phyloP scores from a whole-genome alignment of 108 stramenopile genomes.

The Epithemia pelagica region DNA sequence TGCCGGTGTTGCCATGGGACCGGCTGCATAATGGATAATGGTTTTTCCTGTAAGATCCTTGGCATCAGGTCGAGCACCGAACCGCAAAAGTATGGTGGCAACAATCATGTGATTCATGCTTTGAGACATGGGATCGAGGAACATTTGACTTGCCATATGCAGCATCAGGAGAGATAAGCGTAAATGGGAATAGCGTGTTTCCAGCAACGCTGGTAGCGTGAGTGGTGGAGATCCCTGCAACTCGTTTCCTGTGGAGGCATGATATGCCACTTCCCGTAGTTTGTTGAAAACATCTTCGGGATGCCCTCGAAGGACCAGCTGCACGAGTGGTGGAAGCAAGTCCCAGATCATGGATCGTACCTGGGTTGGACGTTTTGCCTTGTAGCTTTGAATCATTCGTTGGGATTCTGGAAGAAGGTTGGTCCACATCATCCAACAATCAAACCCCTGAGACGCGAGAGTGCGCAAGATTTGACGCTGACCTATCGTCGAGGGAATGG shows the following conservation, averaged over 20 bases:
- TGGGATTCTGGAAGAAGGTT: too few relatives aligned
- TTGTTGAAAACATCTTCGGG: conserved; percentile 3
- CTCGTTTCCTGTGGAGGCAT: background rate
- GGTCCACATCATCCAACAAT: conserved; percentile 15
- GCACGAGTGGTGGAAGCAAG: conserved; percentile 11
- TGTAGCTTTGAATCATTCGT: too few relatives aligned
- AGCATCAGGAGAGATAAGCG: conserved; percentile 27
- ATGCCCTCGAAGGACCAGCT: conserved; percentile 12
- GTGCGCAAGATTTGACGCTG: too few relatives aligned
- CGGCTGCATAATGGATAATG: conserved; percentile 39
- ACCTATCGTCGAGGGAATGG: background rate
- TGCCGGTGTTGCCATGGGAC: conserved; percentile 31
- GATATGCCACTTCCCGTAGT: too few relatives aligned
- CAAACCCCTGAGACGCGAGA: too few relatives aligned
- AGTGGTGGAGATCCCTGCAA: background rate
- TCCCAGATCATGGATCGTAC: too few relatives aligned
- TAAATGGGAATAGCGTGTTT: conserved; percentile 27
- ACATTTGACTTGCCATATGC: conserved; percentile 15
- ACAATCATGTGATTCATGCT: background rate
- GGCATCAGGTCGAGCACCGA: conserved; percentile 35
- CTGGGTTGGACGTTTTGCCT: too few relatives aligned
- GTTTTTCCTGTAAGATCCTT: conserved; percentile 39
- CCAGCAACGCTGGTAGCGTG: conserved; percentile 6
- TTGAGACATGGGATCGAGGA: background rate
- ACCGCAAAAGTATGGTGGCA: conserved; percentile 18